Base-by-base conservation (phyloP, 129 eudicot species). In the Lactuca saligna region DNA sequence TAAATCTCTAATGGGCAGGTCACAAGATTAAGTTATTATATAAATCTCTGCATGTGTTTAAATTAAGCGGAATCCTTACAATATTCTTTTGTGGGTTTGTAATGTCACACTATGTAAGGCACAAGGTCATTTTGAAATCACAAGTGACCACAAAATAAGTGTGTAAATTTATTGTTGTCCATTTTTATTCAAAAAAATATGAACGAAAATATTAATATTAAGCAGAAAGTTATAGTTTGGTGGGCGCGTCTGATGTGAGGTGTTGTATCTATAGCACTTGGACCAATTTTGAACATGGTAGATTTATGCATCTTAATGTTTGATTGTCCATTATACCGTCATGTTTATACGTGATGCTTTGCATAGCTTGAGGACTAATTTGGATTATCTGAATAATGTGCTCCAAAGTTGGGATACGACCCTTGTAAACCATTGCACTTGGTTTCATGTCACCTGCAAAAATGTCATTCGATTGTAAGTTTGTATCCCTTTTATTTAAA, bases 181-280 rank as follows among this genome's bases (percentile, higher is more conserved):
- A 91, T 85, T 76, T 80, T 80, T 9, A 41, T 75, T 37, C 75
- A 75, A 39, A 80, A 60, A 34, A 63, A 74, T 11, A 6, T 31
- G 59, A 17, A 49, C 57, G 84, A 84, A 62, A 76, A 68, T 54
- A 46, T 91, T 59, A 73, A 56, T 6, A 25, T 76, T 32, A 91
- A 75, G 71, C 96, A 91, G 57, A 91, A 86, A 85, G 96, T 83
- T 61, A 82, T 71, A 35, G 78, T 91, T 61, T 91, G 96, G 95
- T 91, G 98, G 98, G 87, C 95, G 32, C 91, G 96, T 75, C 76
- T 91, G 17, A 91, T 91, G 87, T 81, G 95, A 69, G 98, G 98
- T 2, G 90, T 91, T 8, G 98, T 91, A 39, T 91, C 98, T 37
- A 78, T 91, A 81, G 96, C 98, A 14, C 84, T 91, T 70, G 98